phyloP scores from a whole-genome alignment of 169 alveolate species.

The Miamiensis avidus region DNA sequence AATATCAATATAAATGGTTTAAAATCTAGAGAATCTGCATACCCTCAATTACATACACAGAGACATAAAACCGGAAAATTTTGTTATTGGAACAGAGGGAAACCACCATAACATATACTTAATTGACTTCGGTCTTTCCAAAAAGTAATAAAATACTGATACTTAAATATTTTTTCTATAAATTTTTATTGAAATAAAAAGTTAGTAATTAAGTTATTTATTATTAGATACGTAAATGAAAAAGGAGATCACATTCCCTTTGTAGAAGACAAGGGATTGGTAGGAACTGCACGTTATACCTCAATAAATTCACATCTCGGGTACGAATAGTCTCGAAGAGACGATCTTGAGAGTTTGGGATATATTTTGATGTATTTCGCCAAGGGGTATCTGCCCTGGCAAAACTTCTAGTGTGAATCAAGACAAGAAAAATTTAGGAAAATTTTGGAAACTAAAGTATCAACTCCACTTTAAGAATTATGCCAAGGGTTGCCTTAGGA shows the following conservation, averaged over 20 bases:
- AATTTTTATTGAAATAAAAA: no score
- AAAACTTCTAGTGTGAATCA: slow-evolving; percentile 60
- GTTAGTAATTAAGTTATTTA: slow-evolving; percentile 3
- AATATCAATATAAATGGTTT: slow-evolving; percentile 25
- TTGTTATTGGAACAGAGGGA: slow-evolving; percentile 84
- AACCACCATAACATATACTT: slow-evolving; percentile 76
- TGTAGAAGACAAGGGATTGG: slow-evolving; percentile 75
- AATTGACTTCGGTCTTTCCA: slow-evolving; percentile 88
- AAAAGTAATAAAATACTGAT: slow-evolving; percentile 15
- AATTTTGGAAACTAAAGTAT: slow-evolving; percentile 59
- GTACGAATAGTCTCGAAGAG: slow-evolving; percentile 77
- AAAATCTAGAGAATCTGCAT: slow-evolving; percentile 64
- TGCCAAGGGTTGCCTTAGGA: slow-evolving; percentile 69
- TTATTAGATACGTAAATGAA: slow-evolving; percentile 73
- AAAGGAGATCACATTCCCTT: slow-evolving; percentile 74
- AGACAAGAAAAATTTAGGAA: slow-evolving; percentile 62
- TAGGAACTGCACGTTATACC: slow-evolving; percentile 90
- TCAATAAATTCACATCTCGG: slow-evolving; percentile 83
- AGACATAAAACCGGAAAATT: slow-evolving; percentile 92
- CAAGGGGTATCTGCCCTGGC: slow-evolving; percentile 78
- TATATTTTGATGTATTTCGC: slow-evolving; percentile 67
- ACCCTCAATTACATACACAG: slow-evolving; percentile 82
- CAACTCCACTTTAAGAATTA: slow-evolving; percentile 56
- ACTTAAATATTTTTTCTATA: no score
- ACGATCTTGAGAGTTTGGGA: slow-evolving; percentile 81